These are phyloP conservation scores for Xylariaceae sp. DNA, from an alignment of 2,329 filamentous ascomycete species.

Conservation along the genomic window DNA sequence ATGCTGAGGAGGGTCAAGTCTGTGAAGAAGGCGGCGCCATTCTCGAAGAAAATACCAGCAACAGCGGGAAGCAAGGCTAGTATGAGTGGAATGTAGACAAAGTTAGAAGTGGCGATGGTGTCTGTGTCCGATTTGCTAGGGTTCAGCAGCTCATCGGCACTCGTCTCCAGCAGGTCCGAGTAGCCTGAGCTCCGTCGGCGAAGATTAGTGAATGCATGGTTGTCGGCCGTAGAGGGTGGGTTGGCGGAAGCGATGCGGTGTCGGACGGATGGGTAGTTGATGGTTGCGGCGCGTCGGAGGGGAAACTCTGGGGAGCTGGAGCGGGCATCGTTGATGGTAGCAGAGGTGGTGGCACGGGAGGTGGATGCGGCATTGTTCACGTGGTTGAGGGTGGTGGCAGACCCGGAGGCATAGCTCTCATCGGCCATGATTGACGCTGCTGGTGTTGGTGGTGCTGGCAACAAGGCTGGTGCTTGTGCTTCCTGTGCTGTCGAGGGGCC, in stretches of 20 bases:
- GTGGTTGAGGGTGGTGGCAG: slow-evolving; percentile 22
- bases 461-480: not conserved
- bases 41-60: slow-evolving; percentile 79
- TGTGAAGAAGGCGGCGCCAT: slow-evolving; percentile 79
- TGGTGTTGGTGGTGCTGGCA: too few relatives aligned
- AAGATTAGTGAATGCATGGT: slow-evolving; percentile 27
- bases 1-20: slow-evolving; percentile 79
- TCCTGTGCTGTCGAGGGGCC: not conserved
- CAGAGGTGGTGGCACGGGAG: slow-evolving; percentile 21
- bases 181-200: slow-evolving; percentile 73
- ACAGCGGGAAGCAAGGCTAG: slow-evolving; percentile 83
- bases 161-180: slow-evolving; percentile 68
- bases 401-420: slow-evolving; percentile 23
- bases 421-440: slow-evolving; percentile 28
- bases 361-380: slow-evolving; percentile 12
- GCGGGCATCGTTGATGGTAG: slow-evolving; percentile 16
- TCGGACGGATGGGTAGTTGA: slow-evolving; percentile 34
- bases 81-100: slow-evolving; percentile 77
- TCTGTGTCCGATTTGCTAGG: slow-evolving; percentile 40
- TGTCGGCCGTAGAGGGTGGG: slow-evolving; percentile 14
- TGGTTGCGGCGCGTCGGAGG: slow-evolving; percentile 41
- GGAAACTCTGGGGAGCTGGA: slow-evolving; percentile 23
- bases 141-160: slow-evolving; percentile 69
- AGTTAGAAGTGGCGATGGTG: slow-evolving; percentile 59
- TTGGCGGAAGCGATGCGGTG: slow-evolving; percentile 22